Evolutionary conservation across 139 green algal species (phyloP).

Genomic region (Astrephomene gubernaculifera): DNA sequence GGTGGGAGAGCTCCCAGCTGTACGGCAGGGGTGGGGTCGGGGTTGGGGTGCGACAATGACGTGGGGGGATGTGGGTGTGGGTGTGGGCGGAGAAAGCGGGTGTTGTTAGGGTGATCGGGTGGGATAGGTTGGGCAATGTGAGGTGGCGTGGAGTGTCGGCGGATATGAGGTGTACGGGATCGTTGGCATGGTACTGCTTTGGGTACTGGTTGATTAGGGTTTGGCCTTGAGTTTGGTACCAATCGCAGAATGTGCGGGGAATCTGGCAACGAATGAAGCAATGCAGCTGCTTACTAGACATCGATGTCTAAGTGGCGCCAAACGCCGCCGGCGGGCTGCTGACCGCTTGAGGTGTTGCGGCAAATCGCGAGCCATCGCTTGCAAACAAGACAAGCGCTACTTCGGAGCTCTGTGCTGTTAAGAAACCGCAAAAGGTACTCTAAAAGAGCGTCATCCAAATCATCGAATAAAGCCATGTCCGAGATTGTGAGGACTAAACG

Average conservation of each 20-base stretch:
- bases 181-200: too few species aligned
- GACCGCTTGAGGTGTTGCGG: neutral
- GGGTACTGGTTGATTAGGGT: too few species aligned
- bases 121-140: too few species aligned
- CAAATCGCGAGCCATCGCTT: neutral
- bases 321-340: neutral
- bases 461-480: conserved; percentile 1
- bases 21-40: neutral
- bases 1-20: conserved; percentile 9
- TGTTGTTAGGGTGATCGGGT: too few species aligned
- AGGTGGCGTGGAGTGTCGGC: too few species aligned
- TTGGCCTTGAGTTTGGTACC: neutral
- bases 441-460: conserved; percentile 12
- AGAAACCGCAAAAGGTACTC: neutral
- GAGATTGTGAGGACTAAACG: too few species aligned
- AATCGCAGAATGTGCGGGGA: neutral
- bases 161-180: too few species aligned
- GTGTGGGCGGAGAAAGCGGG: too few species aligned
- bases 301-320: conserved; percentile 9
- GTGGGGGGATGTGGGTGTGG: neutral
- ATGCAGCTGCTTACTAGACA: neutral
- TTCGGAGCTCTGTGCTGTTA: neutral
- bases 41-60: neutral
- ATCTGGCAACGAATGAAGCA: neutral
- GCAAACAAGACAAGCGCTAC: neutral